A percentile compares a stretch with the other conserved stretches of the same genome.
These are phyloP conservation scores for Lactarius pseudohatsudake DNA, from an alignment of 768 basidiomycete species.

Conservation along the genomic window DNA sequence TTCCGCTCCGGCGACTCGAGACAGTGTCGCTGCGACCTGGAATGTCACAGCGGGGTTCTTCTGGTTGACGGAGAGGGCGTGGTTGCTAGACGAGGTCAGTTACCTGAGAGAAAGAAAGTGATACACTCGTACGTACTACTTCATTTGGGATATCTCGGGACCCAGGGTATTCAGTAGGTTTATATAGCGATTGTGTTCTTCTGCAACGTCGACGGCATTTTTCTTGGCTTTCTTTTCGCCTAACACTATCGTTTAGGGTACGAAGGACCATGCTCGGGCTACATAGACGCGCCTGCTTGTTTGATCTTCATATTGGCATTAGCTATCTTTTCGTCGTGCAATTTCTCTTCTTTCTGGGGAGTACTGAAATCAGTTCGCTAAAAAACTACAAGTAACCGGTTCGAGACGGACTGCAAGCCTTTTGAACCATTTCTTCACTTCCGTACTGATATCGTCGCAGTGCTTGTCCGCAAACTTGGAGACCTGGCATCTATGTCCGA, in stretches of 20 bases:
- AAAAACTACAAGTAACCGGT: no score
- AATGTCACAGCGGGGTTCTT: slow-evolving; percentile 58
- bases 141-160: slow-evolving; percentile 77
- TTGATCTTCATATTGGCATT: slow-evolving; percentile 72
- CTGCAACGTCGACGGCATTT: slow-evolving; percentile 59
- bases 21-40: slow-evolving; percentile 60
- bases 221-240: slow-evolving; percentile 85
- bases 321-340: slow-evolving; percentile 68
- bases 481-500: slow-evolving; percentile 71
- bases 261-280: not conserved
- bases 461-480: slow-evolving; percentile 74
- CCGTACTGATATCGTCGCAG: slow-evolving; percentile 58
- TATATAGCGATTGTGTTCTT: slow-evolving; percentile 78
- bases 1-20: slow-evolving; percentile 75
- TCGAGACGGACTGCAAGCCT: slow-evolving; percentile 63
- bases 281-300: slow-evolving; percentile 57
- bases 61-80: slow-evolving; percentile 60
- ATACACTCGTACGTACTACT: slow-evolving; percentile 53
- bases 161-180: slow-evolving; percentile 68
- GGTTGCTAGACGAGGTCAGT: slow-evolving; percentile 51
- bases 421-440: slow-evolving; percentile 87
- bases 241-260: slow-evolving; percentile 32
- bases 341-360: slow-evolving; percentile 75
- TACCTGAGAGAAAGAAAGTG: not conserved
- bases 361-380: not conserved